Evolutionary conservation across 2,329 filamentous ascomycete genomes (phyloP), one percentile per base, ranked within the genome.

Genomic region (Stachybotrys elegans): DNA sequence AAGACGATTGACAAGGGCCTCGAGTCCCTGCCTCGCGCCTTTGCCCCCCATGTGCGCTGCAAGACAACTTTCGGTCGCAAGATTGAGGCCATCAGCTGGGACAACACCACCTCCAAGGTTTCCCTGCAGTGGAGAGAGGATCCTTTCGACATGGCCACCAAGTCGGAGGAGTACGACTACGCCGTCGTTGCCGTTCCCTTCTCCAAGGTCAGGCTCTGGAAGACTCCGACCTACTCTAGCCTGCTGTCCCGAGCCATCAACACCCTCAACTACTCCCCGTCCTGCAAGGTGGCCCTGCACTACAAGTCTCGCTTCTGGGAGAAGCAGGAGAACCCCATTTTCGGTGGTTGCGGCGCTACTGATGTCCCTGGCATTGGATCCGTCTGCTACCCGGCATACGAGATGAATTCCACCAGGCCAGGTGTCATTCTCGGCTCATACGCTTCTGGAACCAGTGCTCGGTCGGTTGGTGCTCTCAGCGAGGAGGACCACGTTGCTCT

Each of bases 271-370:
- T 61, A 55, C 39, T 47, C 48, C 6, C 61, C 50, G 12, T 51
- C 57, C 3, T 51, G 53, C 41, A 65, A 65, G 52, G 68, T 82
- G 2, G 71, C 76, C 1, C 62, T 82, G 4, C 76, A 77, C 51
- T 81, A 79, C 59, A 67, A 75, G 51, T 75, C 76, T 0, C 72
- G 78, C 19, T 58, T 58, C 50, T 58, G 55, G 56, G 53, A 58
- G 29, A 16, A 60, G 44, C 51, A 56, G 9, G 55, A 57, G 12
- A 44, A 48, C 13, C 57, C 57, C 31, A 57, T 59, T 35, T 58
- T 54, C 47, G 59, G 78, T 22, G 76, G 78, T 23, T 81, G 45
- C n/a, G 45, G 45, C 5, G 32, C 40, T 0, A 16, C 48, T 1
- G 44, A 37, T 6, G 46, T 29, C 2, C 52, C 53, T 0, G 49